phyloP scores from a whole-genome alignment of 106 monocot genomes.

The Posidonia australis region DNA sequence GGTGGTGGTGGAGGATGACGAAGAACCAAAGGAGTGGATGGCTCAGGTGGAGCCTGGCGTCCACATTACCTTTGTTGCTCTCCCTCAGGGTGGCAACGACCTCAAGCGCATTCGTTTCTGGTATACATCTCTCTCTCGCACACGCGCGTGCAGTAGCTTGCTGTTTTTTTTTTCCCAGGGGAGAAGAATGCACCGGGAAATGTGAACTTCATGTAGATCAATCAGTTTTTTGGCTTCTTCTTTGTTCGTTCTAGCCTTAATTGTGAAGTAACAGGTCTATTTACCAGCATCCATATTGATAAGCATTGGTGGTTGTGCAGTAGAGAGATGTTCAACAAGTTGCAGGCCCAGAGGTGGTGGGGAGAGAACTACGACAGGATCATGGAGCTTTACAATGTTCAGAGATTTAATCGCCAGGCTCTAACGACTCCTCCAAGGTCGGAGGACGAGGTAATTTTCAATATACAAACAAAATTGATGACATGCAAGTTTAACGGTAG shows the following conservation, averaged over 20 bases:
- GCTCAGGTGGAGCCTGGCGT: constrained; percentile 97
- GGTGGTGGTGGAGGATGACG: constrained; percentile 28
- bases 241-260: no score
- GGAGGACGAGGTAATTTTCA: constrained; percentile 32
- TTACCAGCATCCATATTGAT: neutral
- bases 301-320: constrained; percentile 23
- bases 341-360: constrained; percentile 99
- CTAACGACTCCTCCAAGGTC: constrained; percentile 70
- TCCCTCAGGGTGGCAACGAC: constrained; percentile 75
- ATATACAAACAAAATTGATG: no score
- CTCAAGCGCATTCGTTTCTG: constrained; percentile 96
- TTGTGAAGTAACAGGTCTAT: neutral
- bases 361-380: constrained; percentile 93
- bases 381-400: constrained; percentile 94
- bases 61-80: constrained; percentile 78
- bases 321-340: constrained; percentile 98
- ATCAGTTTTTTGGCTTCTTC: no score
- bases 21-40: constrained; percentile 75
- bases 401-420: constrained; percentile 70
- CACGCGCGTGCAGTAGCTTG: no score
- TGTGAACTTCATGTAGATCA: no score
- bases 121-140: constrained; percentile 12
- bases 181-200: no score
- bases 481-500: no score
- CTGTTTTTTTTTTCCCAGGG: no score